phyloP scores from a whole-genome alignment of 345 rosid species.

The Lepidium africanum region DNA sequence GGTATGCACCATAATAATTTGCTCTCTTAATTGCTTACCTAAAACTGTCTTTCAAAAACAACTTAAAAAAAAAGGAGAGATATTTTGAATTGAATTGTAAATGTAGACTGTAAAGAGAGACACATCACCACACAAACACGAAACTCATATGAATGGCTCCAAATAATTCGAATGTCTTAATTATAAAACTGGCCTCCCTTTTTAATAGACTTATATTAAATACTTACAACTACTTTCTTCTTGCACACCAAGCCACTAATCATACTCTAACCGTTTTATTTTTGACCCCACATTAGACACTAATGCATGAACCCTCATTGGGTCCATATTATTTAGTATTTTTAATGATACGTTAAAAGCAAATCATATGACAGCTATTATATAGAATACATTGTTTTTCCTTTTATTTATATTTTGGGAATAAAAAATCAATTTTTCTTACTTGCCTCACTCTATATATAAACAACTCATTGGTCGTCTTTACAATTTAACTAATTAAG shows the following conservation, averaged over 20 bases:
- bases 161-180: slow-evolving; percentile 17
- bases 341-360: background rate
- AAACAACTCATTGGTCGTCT: background rate
- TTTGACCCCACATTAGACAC: background rate
- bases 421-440: background rate
- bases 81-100: slow-evolving; percentile 2
- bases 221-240: slow-evolving; percentile 16
- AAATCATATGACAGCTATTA: too few species aligned
- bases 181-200: background rate
- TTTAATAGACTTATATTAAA: slow-evolving; percentile 10
- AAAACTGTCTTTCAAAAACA: too few species aligned
- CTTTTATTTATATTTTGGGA: background rate
- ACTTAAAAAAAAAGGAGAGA: background rate
- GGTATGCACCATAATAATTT: too few species aligned
- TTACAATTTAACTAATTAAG: background rate
- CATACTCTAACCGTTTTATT: slow-evolving; percentile 5
- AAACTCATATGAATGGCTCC: slow-evolving; percentile 30
- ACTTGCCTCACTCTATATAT: slow-evolving; percentile 12
- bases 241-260: slow-evolving; percentile 22
- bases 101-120: slow-evolving; percentile 1
- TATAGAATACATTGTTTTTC: too few species aligned
- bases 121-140: slow-evolving; percentile 25
- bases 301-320: background rate
- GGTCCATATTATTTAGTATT: background rate
- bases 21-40: too few species aligned